phyloP scores from a whole-genome alignment of 257 asterid genomes.

The Anisodus tanguticus region DNA sequence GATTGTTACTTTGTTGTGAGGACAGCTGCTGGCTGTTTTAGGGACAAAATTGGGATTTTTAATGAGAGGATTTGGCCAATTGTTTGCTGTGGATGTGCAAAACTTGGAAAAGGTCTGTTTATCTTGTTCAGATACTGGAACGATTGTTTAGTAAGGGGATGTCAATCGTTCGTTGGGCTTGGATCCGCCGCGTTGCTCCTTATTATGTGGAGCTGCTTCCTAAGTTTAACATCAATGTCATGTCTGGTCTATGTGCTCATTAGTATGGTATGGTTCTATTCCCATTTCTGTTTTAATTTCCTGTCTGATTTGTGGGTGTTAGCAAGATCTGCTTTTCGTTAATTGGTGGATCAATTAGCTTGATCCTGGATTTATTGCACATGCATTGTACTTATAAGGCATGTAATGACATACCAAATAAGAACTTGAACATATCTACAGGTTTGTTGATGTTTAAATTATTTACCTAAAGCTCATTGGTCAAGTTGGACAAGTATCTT shows the following conservation, averaged over 20 bases:
- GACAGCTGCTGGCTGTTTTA: constrained; percentile 54
- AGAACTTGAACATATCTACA: constrained; percentile 16
- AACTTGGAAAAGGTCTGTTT: constrained; percentile 56
- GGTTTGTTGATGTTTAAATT: not conserved
- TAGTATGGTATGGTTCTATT: constrained; percentile 77
- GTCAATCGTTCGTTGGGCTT: constrained; percentile 68
- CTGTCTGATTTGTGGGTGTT: not conserved
- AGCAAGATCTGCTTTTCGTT: constrained; percentile 29
- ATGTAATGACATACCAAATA: not conserved
- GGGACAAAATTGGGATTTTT: constrained; percentile 75
- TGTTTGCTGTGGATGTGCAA: constrained; percentile 82
- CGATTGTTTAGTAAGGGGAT: constrained; percentile 67
- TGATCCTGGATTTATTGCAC: constrained; percentile 17
- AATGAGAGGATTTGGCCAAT: constrained; percentile 94
- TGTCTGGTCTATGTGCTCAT: constrained; percentile 90
- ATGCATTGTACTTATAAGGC: constrained; percentile 9
- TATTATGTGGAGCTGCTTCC: constrained; percentile 97
- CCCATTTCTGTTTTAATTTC: constrained; percentile 25
- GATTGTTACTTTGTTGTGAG: constrained; percentile 69
- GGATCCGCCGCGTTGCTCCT: constrained; percentile 91
- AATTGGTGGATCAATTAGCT: not conserved
- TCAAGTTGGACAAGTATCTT: constrained; percentile 20
- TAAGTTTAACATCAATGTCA: constrained; percentile 90
- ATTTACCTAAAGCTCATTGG: constrained; percentile 7
- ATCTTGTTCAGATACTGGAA: constrained; percentile 77